Percentiles rank a stretch among this genome's conserved stretches.
phyloP scores from a whole-genome alignment of 306 rosid genomes.

The Alnus rubra region DNA sequence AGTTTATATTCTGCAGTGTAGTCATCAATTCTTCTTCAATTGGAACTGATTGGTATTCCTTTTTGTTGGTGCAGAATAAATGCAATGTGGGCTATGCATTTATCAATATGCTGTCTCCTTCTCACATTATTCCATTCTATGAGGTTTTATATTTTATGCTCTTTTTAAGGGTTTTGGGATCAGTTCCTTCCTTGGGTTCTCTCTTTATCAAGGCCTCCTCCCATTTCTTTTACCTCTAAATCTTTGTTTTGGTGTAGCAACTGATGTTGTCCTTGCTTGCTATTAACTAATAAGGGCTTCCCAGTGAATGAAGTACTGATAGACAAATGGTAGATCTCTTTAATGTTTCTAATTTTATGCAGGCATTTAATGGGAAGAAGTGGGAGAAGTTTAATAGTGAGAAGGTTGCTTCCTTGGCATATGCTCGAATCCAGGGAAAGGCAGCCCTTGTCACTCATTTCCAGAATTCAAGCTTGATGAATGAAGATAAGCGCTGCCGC shows the following conservation, averaged over 20 bases:
- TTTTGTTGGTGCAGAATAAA: slow-evolving; percentile 72
- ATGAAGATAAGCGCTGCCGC: slow-evolving; percentile 97
- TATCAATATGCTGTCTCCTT: slow-evolving; percentile 96
- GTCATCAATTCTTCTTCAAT: not conserved
- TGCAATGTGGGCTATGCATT: slow-evolving; percentile 98
- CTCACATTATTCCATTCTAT: slow-evolving; percentile 78
- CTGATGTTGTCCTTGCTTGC: slow-evolving; percentile 14
- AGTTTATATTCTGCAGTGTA: not conserved
- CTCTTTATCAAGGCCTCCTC: slow-evolving; percentile 14
- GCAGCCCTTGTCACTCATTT: slow-evolving; percentile 92
- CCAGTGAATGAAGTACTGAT: not conserved
- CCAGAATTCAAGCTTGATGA: slow-evolving; percentile 98
- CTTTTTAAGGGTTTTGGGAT: slow-evolving; percentile 3
- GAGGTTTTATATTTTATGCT: slow-evolving; percentile 39
- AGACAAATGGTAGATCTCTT: not conserved
- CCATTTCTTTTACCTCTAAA: slow-evolving; percentile 10
- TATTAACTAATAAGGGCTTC: not conserved
- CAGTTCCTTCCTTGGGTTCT: slow-evolving; percentile 16
- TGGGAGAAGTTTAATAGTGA: slow-evolving; percentile 99
- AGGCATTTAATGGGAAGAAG: slow-evolving; percentile 93
- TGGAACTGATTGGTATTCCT: slow-evolving; percentile 25
- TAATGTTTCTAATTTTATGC: slow-evolving; percentile 28
- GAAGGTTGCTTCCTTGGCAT: slow-evolving; percentile 95
- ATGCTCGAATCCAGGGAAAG: slow-evolving; percentile 98
- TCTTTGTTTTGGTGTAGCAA: slow-evolving; percentile 5